Evolutionary conservation across 2,329 filamentous ascomycete species (phyloP).

Genomic region (Colletotrichum limetticola): DNA sequence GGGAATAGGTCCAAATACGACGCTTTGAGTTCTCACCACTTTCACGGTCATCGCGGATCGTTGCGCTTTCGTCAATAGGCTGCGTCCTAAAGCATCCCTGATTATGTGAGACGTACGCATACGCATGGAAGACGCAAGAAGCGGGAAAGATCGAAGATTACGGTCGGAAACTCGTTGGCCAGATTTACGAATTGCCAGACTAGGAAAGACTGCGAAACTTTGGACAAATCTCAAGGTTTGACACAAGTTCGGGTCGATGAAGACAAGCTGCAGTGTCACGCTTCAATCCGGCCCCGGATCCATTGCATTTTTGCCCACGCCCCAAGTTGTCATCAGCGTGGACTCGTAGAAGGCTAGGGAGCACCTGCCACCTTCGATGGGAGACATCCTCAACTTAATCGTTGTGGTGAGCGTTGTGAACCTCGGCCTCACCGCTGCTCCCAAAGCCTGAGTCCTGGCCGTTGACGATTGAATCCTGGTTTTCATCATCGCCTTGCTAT

Average conservation of each 20-base stretch:
- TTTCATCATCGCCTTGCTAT: not conserved
- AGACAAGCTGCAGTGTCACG: not conserved
- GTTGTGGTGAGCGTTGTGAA: not conserved
- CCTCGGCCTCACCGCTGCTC: not conserved
- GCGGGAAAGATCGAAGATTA: slow-evolving; percentile 13
- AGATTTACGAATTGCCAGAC: slow-evolving; percentile 24
- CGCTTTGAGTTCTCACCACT: slow-evolving; percentile 14
- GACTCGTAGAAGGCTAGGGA: not conserved
- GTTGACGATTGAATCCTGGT: not conserved
- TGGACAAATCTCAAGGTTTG: not conserved
- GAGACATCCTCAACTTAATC: not conserved
- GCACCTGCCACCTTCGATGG: not conserved
- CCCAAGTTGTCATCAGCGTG: not conserved
- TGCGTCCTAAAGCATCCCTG: not conserved
- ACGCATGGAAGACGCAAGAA: slow-evolving; percentile 1
- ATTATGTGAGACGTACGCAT: slow-evolving; percentile 19
- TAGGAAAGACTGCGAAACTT: slow-evolving; percentile 4
- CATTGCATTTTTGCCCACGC: not conserved
- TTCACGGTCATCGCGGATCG: not conserved
- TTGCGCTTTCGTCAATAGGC: not conserved
- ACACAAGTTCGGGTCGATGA: not conserved
- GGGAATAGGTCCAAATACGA: not conserved
- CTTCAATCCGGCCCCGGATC: not conserved
- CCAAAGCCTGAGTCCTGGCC: not conserved
- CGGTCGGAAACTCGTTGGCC: slow-evolving; percentile 7